These are phyloP conservation scores for Mariannaea elegans DNA, from an alignment of 2,329 filamentous ascomycete species.

Conservation along the genomic window DNA sequence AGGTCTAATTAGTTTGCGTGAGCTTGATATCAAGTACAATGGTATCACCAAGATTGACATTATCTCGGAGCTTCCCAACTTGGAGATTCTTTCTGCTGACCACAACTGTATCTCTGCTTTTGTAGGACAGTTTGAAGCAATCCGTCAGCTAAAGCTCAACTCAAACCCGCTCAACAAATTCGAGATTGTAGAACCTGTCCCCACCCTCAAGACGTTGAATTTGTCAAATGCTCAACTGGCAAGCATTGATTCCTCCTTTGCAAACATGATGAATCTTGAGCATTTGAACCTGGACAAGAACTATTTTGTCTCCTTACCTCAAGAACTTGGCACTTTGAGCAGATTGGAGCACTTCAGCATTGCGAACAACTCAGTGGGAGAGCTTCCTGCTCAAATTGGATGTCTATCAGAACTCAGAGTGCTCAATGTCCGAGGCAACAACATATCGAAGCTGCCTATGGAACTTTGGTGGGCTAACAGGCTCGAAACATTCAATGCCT, in stretches of 20 bases:
- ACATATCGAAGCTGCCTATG: slow-evolving; percentile 84
- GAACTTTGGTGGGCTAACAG: slow-evolving; percentile 97
- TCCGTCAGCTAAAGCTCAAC: slow-evolving; percentile 87
- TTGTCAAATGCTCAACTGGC: slow-evolving; percentile 91
- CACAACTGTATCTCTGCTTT: slow-evolving; percentile 95
- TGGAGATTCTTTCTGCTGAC: slow-evolving; percentile 89
- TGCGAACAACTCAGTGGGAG: slow-evolving; percentile 86
- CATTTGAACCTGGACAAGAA: slow-evolving; percentile 93
- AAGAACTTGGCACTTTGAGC: slow-evolving; percentile 83
- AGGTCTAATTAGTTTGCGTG: slow-evolving; percentile 80
- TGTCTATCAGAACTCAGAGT: slow-evolving; percentile 85
- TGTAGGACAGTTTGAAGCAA: slow-evolving; percentile 83
- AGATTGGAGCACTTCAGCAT: slow-evolving; percentile 93
- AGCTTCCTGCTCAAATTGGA: slow-evolving; percentile 87
- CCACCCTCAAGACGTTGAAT: slow-evolving; percentile 86
- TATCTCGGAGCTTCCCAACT: slow-evolving; percentile 81
- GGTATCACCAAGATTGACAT: slow-evolving; percentile 87
- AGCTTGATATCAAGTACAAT: slow-evolving; percentile 96
- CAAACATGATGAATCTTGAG: slow-evolving; percentile 85
- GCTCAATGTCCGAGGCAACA: slow-evolving; percentile 92
- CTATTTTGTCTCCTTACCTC: slow-evolving; percentile 90
- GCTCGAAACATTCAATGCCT: slow-evolving; percentile 91
- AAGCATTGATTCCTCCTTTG: slow-evolving; percentile 88
- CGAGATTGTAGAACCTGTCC: slow-evolving; percentile 78
- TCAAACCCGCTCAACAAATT: slow-evolving; percentile 97